Conservation (phyloP, 805 yeast species). For the Millerozyma acaciae region DNA sequence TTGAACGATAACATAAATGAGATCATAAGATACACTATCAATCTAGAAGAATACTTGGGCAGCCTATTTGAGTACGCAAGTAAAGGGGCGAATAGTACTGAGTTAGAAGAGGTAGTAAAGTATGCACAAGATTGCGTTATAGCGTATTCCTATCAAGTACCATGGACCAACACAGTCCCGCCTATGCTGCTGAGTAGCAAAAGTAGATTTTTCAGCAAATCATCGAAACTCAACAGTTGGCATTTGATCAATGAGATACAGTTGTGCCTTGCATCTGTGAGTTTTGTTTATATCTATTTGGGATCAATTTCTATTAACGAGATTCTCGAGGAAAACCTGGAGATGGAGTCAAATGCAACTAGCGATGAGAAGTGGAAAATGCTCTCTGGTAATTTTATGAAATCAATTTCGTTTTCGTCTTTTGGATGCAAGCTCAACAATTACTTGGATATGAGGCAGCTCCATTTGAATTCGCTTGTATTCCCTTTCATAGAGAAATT, state of each 20-base stretch:
- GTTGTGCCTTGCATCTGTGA: slow-evolving; percentile 17
- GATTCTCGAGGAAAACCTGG: slow-evolving; percentile 23
- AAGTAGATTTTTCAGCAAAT: background rate
- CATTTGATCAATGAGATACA: slow-evolving; percentile 28
- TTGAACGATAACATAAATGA: slow-evolving; percentile 18
- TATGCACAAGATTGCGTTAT: slow-evolving; percentile 5
- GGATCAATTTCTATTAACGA: slow-evolving; percentile 36
- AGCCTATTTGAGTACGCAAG: slow-evolving; percentile 15
- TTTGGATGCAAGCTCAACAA: slow-evolving; percentile 19
- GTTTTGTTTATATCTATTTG: slow-evolving; percentile 27
- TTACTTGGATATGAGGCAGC: background rate
- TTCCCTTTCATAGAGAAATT: slow-evolving; percentile 20
- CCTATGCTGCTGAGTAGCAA: background rate
- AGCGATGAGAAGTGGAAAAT: slow-evolving; percentile 33
- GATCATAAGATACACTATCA: slow-evolving; percentile 26
- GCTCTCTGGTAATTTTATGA: slow-evolving; percentile 29
- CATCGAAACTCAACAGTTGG: too few species aligned
- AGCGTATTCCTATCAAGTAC: slow-evolving; percentile 7
- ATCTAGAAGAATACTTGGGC: slow-evolving; percentile 34
- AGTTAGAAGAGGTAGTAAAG: slow-evolving; percentile 3
- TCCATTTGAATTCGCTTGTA: slow-evolving; percentile 9
- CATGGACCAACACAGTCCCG: slow-evolving; percentile 13
- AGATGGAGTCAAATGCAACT: slow-evolving; percentile 12
- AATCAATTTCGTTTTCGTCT: slow-evolving; percentile 21
- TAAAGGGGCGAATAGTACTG: slow-evolving; percentile 1